phyloP scores from a whole-genome alignment of 495 filamentous ascomycete species.

The Penicillium canariense region DNA sequence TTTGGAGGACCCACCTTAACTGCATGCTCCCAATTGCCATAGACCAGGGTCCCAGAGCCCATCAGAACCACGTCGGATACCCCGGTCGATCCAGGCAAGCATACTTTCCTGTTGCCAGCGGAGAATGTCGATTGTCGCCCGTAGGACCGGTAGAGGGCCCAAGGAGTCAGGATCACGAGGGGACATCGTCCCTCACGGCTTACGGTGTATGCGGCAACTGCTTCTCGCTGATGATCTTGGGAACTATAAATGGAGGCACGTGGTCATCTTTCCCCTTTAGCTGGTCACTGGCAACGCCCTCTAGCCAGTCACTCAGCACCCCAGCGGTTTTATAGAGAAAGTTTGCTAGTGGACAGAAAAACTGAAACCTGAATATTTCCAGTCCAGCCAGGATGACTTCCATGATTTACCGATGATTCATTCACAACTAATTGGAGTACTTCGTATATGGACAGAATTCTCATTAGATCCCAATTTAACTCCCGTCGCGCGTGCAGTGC shows the following conservation, averaged over 20 bases:
- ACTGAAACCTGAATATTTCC: constrained; percentile 52
- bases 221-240: constrained; percentile 31
- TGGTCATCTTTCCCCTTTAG: constrained; percentile 18
- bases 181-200: constrained; percentile 48
- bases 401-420: too few species aligned
- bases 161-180: constrained; percentile 44
- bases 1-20: too few species aligned
- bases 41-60: constrained; percentile 35
- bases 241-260: constrained; percentile 42
- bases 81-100: constrained; percentile 43
- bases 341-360: constrained; percentile 50
- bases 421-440: too few species aligned
- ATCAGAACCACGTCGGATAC: constrained; percentile 37
- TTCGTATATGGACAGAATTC: too few species aligned
- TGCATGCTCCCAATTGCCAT: constrained; percentile 48
- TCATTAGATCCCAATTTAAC: too few species aligned
- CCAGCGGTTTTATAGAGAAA: constrained; percentile 51
- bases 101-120: constrained; percentile 39
- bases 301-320: constrained; percentile 50
- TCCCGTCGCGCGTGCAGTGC: too few species aligned
- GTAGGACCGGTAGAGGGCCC: constrained; percentile 39
- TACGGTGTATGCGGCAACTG: constrained; percentile 28
- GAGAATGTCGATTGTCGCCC: constrained; percentile 43
- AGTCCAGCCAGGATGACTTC: too few species aligned
- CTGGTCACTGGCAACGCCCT: constrained; percentile 44